Conservation (phyloP, 495 filamentous ascomycete genomes). For the Beverwykella pulmonaria region DNA sequence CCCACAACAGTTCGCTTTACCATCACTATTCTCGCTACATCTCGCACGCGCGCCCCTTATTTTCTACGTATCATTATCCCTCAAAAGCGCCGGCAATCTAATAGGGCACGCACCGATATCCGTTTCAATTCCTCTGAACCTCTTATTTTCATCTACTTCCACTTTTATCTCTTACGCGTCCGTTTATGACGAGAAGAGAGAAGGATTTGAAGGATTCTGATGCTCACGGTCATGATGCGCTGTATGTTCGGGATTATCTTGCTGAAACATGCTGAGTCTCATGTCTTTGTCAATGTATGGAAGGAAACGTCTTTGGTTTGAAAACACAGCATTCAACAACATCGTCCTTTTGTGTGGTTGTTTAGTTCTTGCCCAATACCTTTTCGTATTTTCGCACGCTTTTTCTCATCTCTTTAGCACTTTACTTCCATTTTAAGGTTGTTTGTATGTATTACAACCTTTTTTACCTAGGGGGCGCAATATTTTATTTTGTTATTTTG, state of each 20-base stretch:
- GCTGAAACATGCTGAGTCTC: not conserved
- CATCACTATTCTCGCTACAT: slow-evolving; percentile 22
- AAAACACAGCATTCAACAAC: not conserved
- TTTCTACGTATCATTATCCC: slow-evolving; percentile 4
- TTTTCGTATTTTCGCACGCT: not conserved
- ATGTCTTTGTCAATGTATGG: not conserved
- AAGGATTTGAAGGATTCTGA: not conserved
- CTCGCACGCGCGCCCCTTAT: slow-evolving; percentile 19
- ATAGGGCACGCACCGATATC: slow-evolving; percentile 22
- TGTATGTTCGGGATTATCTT: not conserved
- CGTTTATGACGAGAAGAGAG: not conserved
- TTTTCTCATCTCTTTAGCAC: not conserved
- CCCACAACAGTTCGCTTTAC: not conserved
- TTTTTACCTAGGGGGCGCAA: not conserved
- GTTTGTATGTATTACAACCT: not conserved
- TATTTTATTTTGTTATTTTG: not conserved
- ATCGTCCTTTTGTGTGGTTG: not conserved
- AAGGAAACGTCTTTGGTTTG: not conserved
- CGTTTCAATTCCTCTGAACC: not conserved
- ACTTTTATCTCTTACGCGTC: not conserved
- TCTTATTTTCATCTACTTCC: not conserved
- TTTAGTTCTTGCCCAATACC: not conserved
- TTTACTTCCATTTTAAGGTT: not conserved
- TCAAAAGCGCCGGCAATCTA: slow-evolving; percentile 33
- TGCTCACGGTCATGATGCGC: not conserved